Conservation (phyloP, 164 flowering plant genomes). For the Nymphaea thermarum region DNA sequence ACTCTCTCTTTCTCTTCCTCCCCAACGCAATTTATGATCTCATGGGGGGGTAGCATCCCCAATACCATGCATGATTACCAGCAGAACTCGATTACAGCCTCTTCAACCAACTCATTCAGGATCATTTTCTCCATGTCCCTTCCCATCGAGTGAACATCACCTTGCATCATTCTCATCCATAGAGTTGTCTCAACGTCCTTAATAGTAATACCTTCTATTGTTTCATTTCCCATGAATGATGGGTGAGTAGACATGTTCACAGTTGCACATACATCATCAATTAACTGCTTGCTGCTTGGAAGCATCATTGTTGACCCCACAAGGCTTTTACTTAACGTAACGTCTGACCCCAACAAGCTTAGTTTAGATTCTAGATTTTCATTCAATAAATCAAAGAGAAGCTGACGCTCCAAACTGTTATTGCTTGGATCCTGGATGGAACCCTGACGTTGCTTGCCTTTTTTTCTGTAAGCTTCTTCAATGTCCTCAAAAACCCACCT, state of each 20-base stretch:
- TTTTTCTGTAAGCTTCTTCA: constrained; percentile 37
- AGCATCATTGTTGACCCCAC: constrained; percentile 11
- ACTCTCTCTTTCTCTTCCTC: not conserved
- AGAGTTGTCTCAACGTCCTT: constrained; percentile 28
- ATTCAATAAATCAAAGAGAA: constrained; percentile 62
- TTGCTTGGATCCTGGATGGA: constrained; percentile 5
- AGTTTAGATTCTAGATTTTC: constrained; percentile 43
- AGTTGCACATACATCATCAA: constrained; percentile 47
- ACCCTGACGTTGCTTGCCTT: constrained; percentile 14
- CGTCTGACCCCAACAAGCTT: constrained; percentile 27
- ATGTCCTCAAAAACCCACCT: constrained; percentile 51
- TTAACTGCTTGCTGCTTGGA: constrained; percentile 38
- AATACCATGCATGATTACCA: not conserved
- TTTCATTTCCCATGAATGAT: constrained; percentile 25
- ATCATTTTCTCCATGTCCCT: constrained; percentile 50
- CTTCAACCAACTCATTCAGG: constrained; percentile 49
- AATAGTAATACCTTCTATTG: constrained; percentile 42
- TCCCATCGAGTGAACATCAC: constrained; percentile 36
- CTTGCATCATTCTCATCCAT: constrained; percentile 34
- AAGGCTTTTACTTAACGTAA: constrained; percentile 29
- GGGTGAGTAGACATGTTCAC: constrained; percentile 29
- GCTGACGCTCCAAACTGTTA: constrained; percentile 15
- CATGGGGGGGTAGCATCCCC: not conserved
- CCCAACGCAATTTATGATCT: not conserved
- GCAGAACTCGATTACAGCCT: constrained; percentile 38